Percentiles rank a stretch among this genome's conserved stretches.
These are phyloP conservation scores for Chaetomium olivaceum DNA, from an alignment of 2,329 filamentous ascomycete genomes.

Conservation along the genomic window DNA sequence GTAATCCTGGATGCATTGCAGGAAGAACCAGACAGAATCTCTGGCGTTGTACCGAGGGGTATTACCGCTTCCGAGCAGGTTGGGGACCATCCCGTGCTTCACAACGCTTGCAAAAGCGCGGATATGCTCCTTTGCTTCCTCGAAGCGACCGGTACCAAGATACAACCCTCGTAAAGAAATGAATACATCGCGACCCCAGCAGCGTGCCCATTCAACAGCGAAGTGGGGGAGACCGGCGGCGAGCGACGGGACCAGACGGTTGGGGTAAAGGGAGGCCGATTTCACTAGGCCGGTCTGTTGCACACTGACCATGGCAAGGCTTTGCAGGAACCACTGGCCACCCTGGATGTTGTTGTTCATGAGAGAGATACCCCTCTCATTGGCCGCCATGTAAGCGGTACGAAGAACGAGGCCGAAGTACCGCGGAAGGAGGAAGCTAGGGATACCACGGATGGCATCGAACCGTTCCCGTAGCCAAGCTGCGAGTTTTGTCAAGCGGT, in stretches of 20 bases:
- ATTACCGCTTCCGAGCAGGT: constrained; percentile 82
- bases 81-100: constrained; percentile 98
- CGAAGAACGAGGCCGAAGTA: constrained; percentile 91
- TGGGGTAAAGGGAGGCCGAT: constrained; percentile 86
- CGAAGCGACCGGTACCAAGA: constrained; percentile 83
- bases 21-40: constrained; percentile 96
- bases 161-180: constrained; percentile 93
- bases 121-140: constrained; percentile 91
- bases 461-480: constrained; percentile 83
- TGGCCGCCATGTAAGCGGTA: constrained; percentile 82
- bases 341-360: constrained; percentile 76
- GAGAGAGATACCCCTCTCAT: constrained; percentile 73
- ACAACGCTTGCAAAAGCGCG: constrained; percentile 91
- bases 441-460: constrained; percentile 79
- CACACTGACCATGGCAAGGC: constrained; percentile 84
- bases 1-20: constrained; percentile 96
- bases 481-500: constrained; percentile 64
- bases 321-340: constrained; percentile 87
- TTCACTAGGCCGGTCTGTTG: constrained; percentile 88
- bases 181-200: constrained; percentile 97
- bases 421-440: constrained; percentile 84
- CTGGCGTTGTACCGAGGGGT: constrained; percentile 91
- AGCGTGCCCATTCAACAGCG: constrained; percentile 87
- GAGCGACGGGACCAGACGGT: constrained; percentile 79
- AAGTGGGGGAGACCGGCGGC: constrained; percentile 95